Evolutionary conservation across 1,284 basidiomycete genomes (phyloP), one percentile per base, ranked within the genome.

Genomic region (Sporisorium sorghi): DNA sequence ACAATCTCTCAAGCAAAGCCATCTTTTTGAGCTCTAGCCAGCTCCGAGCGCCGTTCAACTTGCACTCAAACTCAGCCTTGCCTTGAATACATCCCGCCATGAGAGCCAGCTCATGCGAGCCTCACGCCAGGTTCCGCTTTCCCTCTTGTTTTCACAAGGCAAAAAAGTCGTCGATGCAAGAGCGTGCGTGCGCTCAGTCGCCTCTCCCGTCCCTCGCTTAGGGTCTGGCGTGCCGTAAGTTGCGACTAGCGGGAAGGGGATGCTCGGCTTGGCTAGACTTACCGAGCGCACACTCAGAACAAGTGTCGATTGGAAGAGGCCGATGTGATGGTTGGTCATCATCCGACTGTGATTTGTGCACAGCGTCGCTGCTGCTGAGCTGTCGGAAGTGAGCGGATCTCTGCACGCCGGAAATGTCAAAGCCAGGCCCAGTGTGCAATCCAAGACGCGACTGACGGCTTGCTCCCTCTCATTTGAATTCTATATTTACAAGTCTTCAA

Each of bases 111-210:
- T 54, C 53, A 50, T 56, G 57, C 63, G 26, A 42, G 55, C 55
- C 55, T 33, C 55, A 65, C 35, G 62, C 46, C 55, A 65, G 46
- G 51, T 56, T 58, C 51, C 50, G 9, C 11, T 19, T 40, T 46
- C 46, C 58, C 59, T 66, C 63, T 19, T 48, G 47, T 55, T 66
- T 66, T 66, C 63, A 66, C 63, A 37, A 59, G 63, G 5, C 32
- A 30, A 65, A 32, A 30, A 65, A 32, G 19, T 23, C 23, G 46
- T 17, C 8, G 46, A 11, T 50, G 48, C 33, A 24, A 21, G 7
- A 35, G 32, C 14, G 19, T 37, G 48, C 33, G 10, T 26, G 33
- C 7, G 48, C 32, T 33, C 32, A 32, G 8, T 51, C 39, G 47
- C 30, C 26, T 50, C 56, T 43, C 40, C 48, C 48, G 47, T 37